Evolutionary conservation across 2,329 filamentous ascomycete genomes (phyloP), one percentile per base, ranked within the genome.

Genomic region (Pestalotiopsis sp.): DNA sequence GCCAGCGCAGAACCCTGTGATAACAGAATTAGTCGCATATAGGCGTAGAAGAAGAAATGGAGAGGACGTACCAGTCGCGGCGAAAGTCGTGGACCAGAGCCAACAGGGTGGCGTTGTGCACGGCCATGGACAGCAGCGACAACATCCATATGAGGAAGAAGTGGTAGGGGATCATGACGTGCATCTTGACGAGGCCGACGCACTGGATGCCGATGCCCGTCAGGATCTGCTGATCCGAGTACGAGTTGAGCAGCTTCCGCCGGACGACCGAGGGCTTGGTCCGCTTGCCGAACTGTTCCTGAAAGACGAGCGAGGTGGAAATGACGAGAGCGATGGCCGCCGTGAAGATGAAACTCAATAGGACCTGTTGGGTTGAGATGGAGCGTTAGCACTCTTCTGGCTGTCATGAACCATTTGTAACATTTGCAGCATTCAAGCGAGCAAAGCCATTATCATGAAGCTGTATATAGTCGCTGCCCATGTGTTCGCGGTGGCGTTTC

Each of bases 71-170:
- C 87, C 88, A 89, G 77, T 92, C 90, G 38, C 90, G 81, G 71
- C 87, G 88, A 80, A 91, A 91, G 74, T 92, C 89, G 74, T 87
- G 86, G 1, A 90, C 87, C 41, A 92, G 83, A 1, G 88, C 88
- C n/a, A 92, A 82, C 17, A 92, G 80, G 0, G 89, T 88, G 4
- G 88, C 84, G 69, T 91, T 89, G 77, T 92, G 90, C 2, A 90
- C 91, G 1, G 88, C 87, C 71, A 88, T 91, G 17, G 88, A 88
- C 7, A 92, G 82, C 13, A 91, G 79, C 0, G 88, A 88, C 1
- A 92, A 80, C 81, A 91, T 90, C 90, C 90, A 92, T 71, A 92
- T 87, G 67, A 92, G 85, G 80, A 92, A 92, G 81, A 92, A 91
- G 78, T 92, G 90, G 76, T 92, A 92, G 0, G 89, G 85, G 0